phyloP scores from a whole-genome alignment of 768 basidiomycete species.

The Psilocybe sp. region DNA sequence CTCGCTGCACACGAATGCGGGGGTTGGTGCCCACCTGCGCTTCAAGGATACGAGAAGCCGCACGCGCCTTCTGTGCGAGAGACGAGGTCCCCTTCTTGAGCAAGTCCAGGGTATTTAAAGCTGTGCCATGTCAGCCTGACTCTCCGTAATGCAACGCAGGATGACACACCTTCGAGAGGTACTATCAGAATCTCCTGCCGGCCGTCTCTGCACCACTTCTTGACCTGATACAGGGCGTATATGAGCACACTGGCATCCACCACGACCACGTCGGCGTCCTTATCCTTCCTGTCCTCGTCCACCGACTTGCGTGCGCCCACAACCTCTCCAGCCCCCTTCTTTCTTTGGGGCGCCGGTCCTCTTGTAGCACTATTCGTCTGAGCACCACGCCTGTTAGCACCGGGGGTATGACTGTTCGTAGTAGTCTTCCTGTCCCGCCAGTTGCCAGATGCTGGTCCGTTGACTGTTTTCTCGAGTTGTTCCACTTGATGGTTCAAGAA shows the following conservation, averaged over 20 bases:
- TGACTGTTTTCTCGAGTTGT: slow-evolving; percentile 78
- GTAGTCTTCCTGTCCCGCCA: slow-evolving; percentile 51
- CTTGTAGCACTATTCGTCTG: slow-evolving; percentile 28
- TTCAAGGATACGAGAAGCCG: slow-evolving; percentile 87
- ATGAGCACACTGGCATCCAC: slow-evolving; percentile 83
- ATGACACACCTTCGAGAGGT: slow-evolving; percentile 77
- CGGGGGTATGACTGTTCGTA: slow-evolving; percentile 14
- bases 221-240: slow-evolving; percentile 73
- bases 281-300: slow-evolving; percentile 41
- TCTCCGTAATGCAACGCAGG: not conserved
- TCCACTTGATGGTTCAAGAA: slow-evolving; percentile 88
- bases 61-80: slow-evolving; percentile 79
- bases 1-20: slow-evolving; percentile 77
- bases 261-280: slow-evolving; percentile 74
- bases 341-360: slow-evolving; percentile 22
- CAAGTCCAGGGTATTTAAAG: slow-evolving; percentile 86
- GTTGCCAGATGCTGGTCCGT: slow-evolving; percentile 50
- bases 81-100: slow-evolving; percentile 86
- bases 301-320: slow-evolving; percentile 24
- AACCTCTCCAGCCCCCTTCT: slow-evolving; percentile 23
- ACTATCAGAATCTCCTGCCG: slow-evolving; percentile 77
- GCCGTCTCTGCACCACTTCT: slow-evolving; percentile 78
- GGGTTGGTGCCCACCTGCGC: slow-evolving; percentile 81
- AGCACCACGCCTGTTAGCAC: slow-evolving; percentile 27
- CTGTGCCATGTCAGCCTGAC: slow-evolving; percentile 33